phyloP scores from a whole-genome alignment of 139 green algal genomes.

The Pleodorina starrii region DNA sequence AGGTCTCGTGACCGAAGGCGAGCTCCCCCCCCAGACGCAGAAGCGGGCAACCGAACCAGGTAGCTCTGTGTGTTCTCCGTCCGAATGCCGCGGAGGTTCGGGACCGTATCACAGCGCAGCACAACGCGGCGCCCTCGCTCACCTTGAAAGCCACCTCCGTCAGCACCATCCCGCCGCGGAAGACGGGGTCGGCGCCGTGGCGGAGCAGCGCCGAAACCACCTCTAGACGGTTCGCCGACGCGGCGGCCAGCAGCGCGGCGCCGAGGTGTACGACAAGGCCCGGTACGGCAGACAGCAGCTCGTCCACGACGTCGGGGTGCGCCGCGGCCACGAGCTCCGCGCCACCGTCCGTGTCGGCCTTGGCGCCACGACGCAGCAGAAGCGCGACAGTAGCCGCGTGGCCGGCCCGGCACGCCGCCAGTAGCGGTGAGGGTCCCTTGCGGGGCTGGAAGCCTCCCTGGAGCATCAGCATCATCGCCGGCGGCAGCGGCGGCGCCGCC shows the following conservation, averaged over 20 bases:
- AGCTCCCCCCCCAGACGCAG: too few species aligned
- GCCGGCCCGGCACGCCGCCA: slow-evolving; percentile 12
- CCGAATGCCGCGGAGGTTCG: too few species aligned
- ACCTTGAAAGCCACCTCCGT: slow-evolving; percentile 1
- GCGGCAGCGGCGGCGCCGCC: background rate
- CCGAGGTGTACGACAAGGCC: background rate
- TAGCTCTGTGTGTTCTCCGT: too few species aligned
- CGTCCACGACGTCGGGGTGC: background rate
- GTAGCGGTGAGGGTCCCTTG: background rate
- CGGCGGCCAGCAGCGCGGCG: slow-evolving; percentile 10
- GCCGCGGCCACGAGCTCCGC: slow-evolving; percentile 11
- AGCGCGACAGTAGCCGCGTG: background rate
- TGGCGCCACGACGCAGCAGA: background rate
- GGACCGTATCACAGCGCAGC: too few species aligned
- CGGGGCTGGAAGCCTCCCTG: background rate
- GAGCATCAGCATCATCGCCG: background rate
- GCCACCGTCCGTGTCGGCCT: background rate
- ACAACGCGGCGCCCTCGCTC: too few species aligned
- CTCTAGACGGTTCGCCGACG: background rate
- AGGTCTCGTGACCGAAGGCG: too few species aligned
- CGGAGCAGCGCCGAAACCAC: slow-evolving; percentile 12
- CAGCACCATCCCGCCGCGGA: background rate
- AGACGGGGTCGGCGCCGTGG: background rate
- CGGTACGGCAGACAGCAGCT: background rate
- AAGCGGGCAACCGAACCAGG: too few species aligned